Base-by-base conservation (phyloP, 768 basidiomycete species). In the Omphalotus guepiniiformis region DNA sequence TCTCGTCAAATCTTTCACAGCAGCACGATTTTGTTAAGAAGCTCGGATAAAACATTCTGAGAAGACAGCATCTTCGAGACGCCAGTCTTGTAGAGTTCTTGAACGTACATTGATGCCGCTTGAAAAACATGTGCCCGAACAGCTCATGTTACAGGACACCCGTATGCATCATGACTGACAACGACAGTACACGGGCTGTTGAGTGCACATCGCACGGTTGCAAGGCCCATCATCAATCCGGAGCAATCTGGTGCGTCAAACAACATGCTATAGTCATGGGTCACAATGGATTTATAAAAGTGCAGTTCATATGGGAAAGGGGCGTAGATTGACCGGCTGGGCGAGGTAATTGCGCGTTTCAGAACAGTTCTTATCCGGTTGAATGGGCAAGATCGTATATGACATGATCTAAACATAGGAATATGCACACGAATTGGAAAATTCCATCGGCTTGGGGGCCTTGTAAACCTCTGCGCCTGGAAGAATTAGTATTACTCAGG, bases 211-310 rank as follows among this genome's bases (percentile, higher is more conserved):
- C 29, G 43, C 43, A 22, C 22, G 32, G 32, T 45, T 16, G 21
- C 42, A 43, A 34, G 42, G 41, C 21, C 28, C 29, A 45, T 45
- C 43, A 35, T 12, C 28, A 21, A 43, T 25, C 40, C 30, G 9
- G 30, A n/a, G n/a, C 9, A 9, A 32, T n/a, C 9, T 9, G n/a
- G 30, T 32, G 30, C 9, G n/a, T 32, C 30, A n/a, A 32, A n/a
- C 9, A 25, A 25, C 23, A 23, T 42, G 27, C 23, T 11, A 11
- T 19, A 42, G 25, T 27, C 40, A 32, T 13, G 26, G n/a, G 39
- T 41, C 27, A 29, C 42, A 43, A 29, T 43, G 15, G n/a, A 43
- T 15, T 32, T 16, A 43, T 28, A 43, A 13, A 43, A 25, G 27
- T 26, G 12, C 16, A 25, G 13, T 30, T 43, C 42, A 32, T 43